Conservation (phyloP, 176 grass and related monocot genomes). For the Zea luxurians region DNA sequence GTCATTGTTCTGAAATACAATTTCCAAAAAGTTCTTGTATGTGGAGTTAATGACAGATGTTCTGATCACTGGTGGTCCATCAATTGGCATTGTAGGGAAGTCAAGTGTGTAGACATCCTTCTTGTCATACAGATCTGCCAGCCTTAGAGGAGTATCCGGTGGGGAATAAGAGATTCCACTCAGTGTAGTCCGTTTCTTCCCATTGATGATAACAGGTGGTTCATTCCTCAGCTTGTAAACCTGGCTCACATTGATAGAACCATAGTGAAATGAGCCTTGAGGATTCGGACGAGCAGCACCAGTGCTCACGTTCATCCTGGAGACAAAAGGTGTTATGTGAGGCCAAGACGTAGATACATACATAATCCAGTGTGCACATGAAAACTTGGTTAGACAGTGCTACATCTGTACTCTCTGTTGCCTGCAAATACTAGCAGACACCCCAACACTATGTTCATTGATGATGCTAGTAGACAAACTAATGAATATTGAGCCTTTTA, state of each 20-base stretch:
- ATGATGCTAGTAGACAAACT: slow-evolving; percentile 14
- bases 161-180: slow-evolving; percentile 77
- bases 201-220: slow-evolving; percentile 60
- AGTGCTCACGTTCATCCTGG: slow-evolving; percentile 77
- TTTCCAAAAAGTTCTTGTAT: slow-evolving; percentile 90
- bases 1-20: slow-evolving; percentile 96
- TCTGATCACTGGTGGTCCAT: slow-evolving; percentile 46
- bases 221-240: slow-evolving; percentile 76
- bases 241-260: slow-evolving; percentile 81
- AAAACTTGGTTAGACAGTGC: neutral
- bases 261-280: slow-evolving; percentile 96
- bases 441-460: neutral
- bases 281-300: slow-evolving; percentile 95
- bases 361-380: neutral
- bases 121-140: slow-evolving; percentile 72
- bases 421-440: neutral
- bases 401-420: neutral
- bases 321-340: neutral
- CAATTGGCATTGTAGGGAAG: slow-evolving; percentile 73
- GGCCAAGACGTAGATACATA: neutral
- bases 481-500: neutral
- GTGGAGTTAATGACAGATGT: slow-evolving; percentile 76
- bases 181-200: slow-evolving; percentile 70
- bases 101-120: slow-evolving; percentile 70
- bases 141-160: slow-evolving; percentile 72